A percentile compares a stretch with the other conserved stretches of the same genome.
These are phyloP conservation scores for Dryas alaskensis DNA, from an alignment of 306 rosid species.

Conservation along the genomic window DNA sequence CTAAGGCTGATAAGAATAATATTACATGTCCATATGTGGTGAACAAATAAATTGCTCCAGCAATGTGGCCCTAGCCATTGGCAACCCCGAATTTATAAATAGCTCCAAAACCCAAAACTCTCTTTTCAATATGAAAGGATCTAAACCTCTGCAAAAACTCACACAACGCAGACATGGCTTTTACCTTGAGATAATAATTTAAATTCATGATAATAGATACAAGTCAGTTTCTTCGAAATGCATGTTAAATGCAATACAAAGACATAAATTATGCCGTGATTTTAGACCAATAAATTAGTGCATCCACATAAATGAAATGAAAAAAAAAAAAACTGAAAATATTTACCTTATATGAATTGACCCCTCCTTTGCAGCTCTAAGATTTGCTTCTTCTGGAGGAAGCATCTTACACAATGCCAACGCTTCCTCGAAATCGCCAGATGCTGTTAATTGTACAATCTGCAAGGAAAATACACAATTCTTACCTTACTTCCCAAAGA, in stretches of 20 bases:
- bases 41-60: background rate
- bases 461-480: conserved; percentile 37
- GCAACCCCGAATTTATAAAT: background rate
- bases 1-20: background rate
- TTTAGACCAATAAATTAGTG: background rate
- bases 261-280: background rate
- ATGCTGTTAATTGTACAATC: conserved; percentile 98
- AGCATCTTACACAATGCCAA: conserved; percentile 97
- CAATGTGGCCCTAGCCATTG: background rate
- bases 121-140: background rate
- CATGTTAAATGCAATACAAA: background rate
- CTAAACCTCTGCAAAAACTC: background rate
- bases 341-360: conserved; percentile 88
- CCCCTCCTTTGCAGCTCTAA: conserved; percentile 92
- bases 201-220: background rate
- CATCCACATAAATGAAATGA: conserved; percentile 1
- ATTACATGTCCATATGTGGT: background rate
- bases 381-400: conserved; percentile 95
- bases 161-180: too few species aligned
- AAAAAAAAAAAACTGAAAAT: conserved; percentile 19
- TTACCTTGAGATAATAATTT: background rate
- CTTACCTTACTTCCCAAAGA: conserved; percentile 12
- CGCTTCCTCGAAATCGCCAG: conserved; percentile 97
- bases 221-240: background rate
- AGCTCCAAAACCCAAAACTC: background rate